Evolutionary conservation across 345 rosid genomes (phyloP), one percentile per base, ranked within the genome.

Genomic region (Eutrema heterophyllum): DNA sequence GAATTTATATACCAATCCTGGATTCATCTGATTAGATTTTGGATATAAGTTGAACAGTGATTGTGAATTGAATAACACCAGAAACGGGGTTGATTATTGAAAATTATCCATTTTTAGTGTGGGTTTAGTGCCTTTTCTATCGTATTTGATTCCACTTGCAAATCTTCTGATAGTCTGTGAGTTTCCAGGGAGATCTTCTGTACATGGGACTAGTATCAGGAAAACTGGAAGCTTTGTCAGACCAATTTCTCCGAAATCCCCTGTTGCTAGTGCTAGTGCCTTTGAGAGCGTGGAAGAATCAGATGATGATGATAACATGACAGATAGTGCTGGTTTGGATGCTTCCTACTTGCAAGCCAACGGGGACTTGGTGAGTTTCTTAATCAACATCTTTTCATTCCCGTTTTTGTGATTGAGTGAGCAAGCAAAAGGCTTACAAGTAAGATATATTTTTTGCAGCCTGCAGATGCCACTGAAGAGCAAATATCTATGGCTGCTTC

Each of bases 181-280:
- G 21, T 80, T 78, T 39, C 35, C 85, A 92, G 97, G 87, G 63
- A 85, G 85, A 79, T 71, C 96, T 71, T 70, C 86, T 51, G 82
- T 83, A 40, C 89, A 79, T 76, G 81, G 79, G 41, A 69, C 81
- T 77, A 73, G 79, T 49, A 67, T 82, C 33, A 89, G 85, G 86
- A 88, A 90, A 79, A 29, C 80, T 56, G 87, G 89, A 59, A 85
- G 68, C 75, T 77, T 88, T 71, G 83, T 86, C 18, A 85, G 93
- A 77, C 88, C 95, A 72, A 86, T 87, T 46, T 87, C 98, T 65
- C 99, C 99, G 0, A 92, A 90, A 81, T 96, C 99, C 26, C 99
- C 99, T 56, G 94, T 79, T 80, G 91, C 93, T 32, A 88, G 96
- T 84, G 96, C 88, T 43, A 90, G 99, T 84, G 96, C 96, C 52